These are phyloP conservation scores for Boletus subluridellus DNA, from an alignment of 1,284 basidiomycete species.

Conservation along the genomic window DNA sequence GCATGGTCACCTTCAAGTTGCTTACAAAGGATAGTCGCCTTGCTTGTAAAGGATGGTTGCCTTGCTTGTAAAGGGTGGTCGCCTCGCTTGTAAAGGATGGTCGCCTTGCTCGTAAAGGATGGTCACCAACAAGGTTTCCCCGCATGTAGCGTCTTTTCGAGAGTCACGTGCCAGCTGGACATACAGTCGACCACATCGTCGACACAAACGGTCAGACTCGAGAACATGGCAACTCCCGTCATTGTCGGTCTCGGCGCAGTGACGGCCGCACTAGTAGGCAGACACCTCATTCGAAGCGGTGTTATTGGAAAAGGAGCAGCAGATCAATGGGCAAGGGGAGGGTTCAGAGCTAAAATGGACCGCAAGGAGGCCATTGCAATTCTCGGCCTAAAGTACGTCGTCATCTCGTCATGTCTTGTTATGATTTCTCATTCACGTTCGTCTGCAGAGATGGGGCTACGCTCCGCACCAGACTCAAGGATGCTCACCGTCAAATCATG, in stretches of 20 bases:
- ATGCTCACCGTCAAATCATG: constrained; percentile 91
- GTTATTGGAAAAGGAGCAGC: constrained; percentile 59
- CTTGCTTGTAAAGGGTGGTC: no score
- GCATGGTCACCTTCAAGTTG: no score
- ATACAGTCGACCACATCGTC: background rate
- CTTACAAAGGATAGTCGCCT: no score
- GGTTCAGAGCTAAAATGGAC: constrained; percentile 96
- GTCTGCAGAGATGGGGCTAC: constrained; percentile 66
- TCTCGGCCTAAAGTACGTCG: constrained; percentile 83
- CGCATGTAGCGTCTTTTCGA: background rate
- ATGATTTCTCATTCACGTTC: background rate
- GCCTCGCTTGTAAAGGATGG: no score
- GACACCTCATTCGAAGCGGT: constrained; percentile 61
- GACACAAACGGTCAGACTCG: background rate
- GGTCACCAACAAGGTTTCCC: no score
- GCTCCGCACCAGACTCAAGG: constrained; percentile 74
- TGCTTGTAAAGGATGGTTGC: no score
- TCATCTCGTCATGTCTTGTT: constrained; percentile 1
- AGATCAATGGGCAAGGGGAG: constrained; percentile 89
- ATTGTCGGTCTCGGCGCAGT: constrained; percentile 77
- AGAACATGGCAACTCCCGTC: constrained; percentile 67
- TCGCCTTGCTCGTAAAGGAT: no score
- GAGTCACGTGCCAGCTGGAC: constrained; percentile 13
- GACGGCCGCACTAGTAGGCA: constrained; percentile 74
- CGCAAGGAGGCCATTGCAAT: constrained; percentile 89